Evolutionary conservation across 345 rosid genomes (phyloP).

Genomic region (Lepidium didymum): DNA sequence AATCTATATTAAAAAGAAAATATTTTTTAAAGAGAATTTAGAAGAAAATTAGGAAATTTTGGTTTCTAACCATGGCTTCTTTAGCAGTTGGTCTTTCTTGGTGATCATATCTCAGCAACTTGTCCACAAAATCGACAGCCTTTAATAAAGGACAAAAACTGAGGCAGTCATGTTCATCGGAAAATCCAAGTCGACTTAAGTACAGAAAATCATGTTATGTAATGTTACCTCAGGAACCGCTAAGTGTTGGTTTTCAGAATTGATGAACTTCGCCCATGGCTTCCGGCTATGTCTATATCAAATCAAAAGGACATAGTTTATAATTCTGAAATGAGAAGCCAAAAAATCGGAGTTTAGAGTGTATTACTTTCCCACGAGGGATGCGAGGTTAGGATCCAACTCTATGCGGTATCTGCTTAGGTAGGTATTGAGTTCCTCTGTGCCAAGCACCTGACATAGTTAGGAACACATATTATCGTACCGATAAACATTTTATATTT

Average conservation of each 20-base stretch:
- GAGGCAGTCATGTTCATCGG: neutral
- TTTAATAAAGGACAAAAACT: conserved; percentile 7
- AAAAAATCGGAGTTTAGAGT: neutral
- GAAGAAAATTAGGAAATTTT: neutral
- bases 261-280: conserved; percentile 88
- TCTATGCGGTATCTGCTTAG: conserved; percentile 78
- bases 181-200: neutral
- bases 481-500: neutral
- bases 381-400: conserved; percentile 82
- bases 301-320: neutral
- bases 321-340: neutral
- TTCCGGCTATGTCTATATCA: conserved; percentile 69
- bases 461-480: neutral
- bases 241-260: conserved; percentile 82
- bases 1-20: no score
- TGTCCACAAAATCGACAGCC: conserved; percentile 97
- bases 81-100: conserved; percentile 97
- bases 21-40: no score
- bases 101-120: conserved; percentile 90
- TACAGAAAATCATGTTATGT: conserved; percentile 3
- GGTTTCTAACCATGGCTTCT: conserved; percentile 76
- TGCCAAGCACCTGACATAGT: conserved; percentile 68
- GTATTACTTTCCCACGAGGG: conserved; percentile 81
- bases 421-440: conserved; percentile 82
- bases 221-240: conserved; percentile 74